Evolutionary conservation across 2,329 filamentous ascomycete genomes (phyloP).

Genomic region (Fusarium albosuccineum): DNA sequence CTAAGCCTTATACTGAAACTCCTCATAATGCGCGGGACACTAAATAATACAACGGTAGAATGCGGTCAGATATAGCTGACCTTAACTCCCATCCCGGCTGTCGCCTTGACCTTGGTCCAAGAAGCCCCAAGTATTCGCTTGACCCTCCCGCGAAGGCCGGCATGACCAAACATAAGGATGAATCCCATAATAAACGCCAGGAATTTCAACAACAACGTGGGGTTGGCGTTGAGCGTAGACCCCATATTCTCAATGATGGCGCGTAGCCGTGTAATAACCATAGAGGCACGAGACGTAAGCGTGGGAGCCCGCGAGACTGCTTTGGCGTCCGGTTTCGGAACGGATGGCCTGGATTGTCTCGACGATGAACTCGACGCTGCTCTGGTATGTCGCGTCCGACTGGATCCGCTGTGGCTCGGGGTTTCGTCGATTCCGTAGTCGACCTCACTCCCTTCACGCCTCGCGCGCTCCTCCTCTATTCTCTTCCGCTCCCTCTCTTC

Average conservation of each 20-base stretch:
- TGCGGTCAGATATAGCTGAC: slow-evolving; percentile 86
- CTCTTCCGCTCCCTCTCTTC: slow-evolving; percentile 67
- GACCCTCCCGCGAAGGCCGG: slow-evolving; percentile 80
- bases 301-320: slow-evolving; percentile 50
- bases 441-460: slow-evolving; percentile 68
- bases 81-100: slow-evolving; percentile 96
- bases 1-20: slow-evolving; percentile 42
- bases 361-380: slow-evolving; percentile 52
- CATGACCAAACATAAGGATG: slow-evolving; percentile 79
- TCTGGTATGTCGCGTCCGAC: slow-evolving; percentile 49
- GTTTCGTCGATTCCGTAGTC: slow-evolving; percentile 77
- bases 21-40: slow-evolving; percentile 47
- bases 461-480: slow-evolving; percentile 66
- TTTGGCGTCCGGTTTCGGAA: slow-evolving; percentile 48
- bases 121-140: slow-evolving; percentile 75
- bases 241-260: slow-evolving; percentile 65
- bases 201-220: slow-evolving; percentile 69
- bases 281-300: slow-evolving; percentile 62
- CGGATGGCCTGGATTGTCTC: slow-evolving; percentile 43
- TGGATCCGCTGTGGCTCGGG: slow-evolving; percentile 53
- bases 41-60: slow-evolving; percentile 43
- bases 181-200: slow-evolving; percentile 86
- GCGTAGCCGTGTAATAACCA: slow-evolving; percentile 66
- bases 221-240: slow-evolving; percentile 66
- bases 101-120: slow-evolving; percentile 86